phyloP scores from a whole-genome alignment of 202 grass and related monocot genomes.

The Carex arenaria region DNA sequence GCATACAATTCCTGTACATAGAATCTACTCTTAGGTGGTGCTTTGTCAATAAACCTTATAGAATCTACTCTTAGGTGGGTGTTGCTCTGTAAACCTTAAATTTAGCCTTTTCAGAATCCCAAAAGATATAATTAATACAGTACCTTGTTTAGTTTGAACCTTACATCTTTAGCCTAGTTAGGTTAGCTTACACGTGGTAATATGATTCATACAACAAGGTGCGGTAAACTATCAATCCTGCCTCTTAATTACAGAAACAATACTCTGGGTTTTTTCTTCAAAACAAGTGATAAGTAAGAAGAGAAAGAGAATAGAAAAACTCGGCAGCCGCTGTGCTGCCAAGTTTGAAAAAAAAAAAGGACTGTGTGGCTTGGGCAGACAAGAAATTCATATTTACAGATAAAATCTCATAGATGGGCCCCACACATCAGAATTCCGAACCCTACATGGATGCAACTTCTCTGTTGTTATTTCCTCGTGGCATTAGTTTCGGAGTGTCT shows the following conservation, averaged over 20 bases:
- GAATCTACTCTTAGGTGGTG: conserved; percentile 2
- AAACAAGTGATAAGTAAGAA: neutral
- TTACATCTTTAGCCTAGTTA: conserved; percentile 31
- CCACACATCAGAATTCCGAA: no score
- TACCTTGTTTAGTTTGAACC: conserved; percentile 38
- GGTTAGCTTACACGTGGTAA: conserved; percentile 40
- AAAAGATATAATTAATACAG: conserved; percentile 39
- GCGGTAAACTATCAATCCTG: conserved; percentile 15
- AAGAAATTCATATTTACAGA: no score
- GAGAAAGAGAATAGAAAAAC: neutral
- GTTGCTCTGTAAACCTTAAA: conserved; percentile 34
- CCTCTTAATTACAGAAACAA: neutral
- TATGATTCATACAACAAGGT: conserved; percentile 36
- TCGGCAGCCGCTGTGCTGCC: no score
- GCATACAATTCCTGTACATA: conserved; percentile 21
- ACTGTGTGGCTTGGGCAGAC: no score
- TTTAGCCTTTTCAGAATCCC: conserved; percentile 63
- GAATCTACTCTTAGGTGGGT: conserved; percentile 16
- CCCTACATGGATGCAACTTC: no score
- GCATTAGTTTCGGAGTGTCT: no score
- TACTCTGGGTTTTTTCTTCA: neutral
- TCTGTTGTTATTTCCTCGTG: no score
- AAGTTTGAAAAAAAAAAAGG: no score
- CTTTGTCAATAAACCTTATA: neutral
- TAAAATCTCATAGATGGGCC: no score